Percentiles rank a stretch among this genome's conserved stretches.
These are phyloP conservation scores for Phytophthora pini DNA, from an alignment of 352 stramenopile genomes.

Conservation along the genomic window DNA sequence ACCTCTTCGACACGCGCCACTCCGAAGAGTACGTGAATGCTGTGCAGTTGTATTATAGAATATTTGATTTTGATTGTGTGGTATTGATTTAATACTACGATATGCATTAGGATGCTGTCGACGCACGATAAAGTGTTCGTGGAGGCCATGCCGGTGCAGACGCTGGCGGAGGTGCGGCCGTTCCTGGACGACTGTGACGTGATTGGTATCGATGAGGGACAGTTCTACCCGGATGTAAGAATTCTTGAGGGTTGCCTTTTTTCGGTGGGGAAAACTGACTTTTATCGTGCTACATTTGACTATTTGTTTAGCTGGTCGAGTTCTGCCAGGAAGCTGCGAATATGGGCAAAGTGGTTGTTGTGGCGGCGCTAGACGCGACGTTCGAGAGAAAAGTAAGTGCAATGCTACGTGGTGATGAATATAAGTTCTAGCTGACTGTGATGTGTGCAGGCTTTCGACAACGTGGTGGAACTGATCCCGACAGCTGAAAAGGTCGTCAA, in stretches of 20 bases:
- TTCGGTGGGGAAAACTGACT: conserved; percentile 12
- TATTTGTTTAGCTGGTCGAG: conserved; percentile 57
- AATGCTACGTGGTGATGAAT: not conserved
- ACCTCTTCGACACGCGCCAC: conserved; percentile 81
- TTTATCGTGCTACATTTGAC: conserved; percentile 2
- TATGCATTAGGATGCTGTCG: conserved; percentile 57
- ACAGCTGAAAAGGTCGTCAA: conserved; percentile 83
- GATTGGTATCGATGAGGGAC: conserved; percentile 87
- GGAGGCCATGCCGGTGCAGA: conserved; percentile 66
- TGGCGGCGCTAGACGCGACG: conserved; percentile 75
- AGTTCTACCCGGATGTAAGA: conserved; percentile 85
- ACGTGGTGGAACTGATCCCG: conserved; percentile 76
- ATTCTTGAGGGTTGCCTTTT: not conserved
- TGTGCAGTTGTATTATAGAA: not conserved
- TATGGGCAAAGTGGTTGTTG: conserved; percentile 81
- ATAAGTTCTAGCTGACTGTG: conserved; percentile 4
- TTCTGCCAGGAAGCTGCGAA: conserved; percentile 79
- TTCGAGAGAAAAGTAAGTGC: conserved; percentile 72
- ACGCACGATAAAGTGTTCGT: conserved; percentile 84
- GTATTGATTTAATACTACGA: too few species aligned
- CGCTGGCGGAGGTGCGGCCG: conserved; percentile 58
- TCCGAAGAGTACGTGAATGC: conserved; percentile 59
- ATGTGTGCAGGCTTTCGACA: conserved; percentile 65
- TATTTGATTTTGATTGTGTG: too few species aligned
- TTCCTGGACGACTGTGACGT: conserved; percentile 78